Evolutionary conservation across 176 grass and related monocot genomes (phyloP), one percentile per base, ranked within the genome.

Genomic region (Hyparrhenia diplandra): DNA sequence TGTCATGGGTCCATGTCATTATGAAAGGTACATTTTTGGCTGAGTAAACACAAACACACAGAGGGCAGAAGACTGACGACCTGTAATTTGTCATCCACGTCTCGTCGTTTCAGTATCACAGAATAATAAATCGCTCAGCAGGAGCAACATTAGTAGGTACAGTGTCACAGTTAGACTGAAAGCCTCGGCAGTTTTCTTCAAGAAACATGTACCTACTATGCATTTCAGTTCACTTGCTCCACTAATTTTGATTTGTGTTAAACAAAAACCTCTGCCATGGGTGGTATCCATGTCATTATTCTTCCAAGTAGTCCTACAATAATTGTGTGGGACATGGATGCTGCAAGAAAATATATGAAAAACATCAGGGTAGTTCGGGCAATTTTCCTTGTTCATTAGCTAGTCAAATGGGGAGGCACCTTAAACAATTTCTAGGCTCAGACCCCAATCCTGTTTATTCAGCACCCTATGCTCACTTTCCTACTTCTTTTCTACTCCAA

Each of bases 11-110:
- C 51, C 42, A 69, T 51, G 31, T 69, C 40, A 27, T 71, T 41
- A 69, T 76, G 87, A 70, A 80, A 80, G 76, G 64, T 68, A 75
- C 63, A 69, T n/a, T 52, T 69, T 79, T 80, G 51, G 30, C 40
- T 32, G 46, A 36, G 66, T 25, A 66, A 46, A 73, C 52, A 61
- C 58, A 61, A 10, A 59, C n/a, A 62, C 3, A 13, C 17, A 45
- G 0, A 55, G 1, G 16, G 37, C 11, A n/a, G n/a, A 27, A 37
- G 29, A 79, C 13, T 21, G 42, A 69, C 52, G 83, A 80, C 76
- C 40, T 52, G 7, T 64, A 85, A 45, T 76, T 85, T 76, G 77
- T 89, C 71, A 76, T 64, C 21, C 64, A 35, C 2, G 13, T 5
- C 64, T 9, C 75, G 82, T 64, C 64, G 25, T 63, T 75, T 69